phyloP scores from a whole-genome alignment of 306 rosid genomes.

The Sicyos edulis region DNA sequence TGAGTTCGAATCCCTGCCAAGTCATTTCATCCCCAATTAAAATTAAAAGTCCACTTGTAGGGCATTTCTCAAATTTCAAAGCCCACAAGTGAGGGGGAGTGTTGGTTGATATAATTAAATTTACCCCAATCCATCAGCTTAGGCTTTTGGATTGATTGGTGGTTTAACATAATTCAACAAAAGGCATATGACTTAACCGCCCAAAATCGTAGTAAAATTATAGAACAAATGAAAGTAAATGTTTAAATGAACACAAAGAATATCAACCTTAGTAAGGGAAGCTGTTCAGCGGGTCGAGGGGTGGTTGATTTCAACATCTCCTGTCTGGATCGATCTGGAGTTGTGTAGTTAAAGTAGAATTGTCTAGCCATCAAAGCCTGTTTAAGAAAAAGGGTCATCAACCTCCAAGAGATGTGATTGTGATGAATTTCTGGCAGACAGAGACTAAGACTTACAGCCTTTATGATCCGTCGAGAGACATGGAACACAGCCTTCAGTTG shows the following conservation, averaged over 20 bases:
- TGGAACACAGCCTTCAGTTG: slow-evolving; percentile 88
- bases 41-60: too few relatives aligned
- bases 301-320: slow-evolving; percentile 64
- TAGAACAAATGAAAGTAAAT: background rate
- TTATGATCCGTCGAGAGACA: slow-evolving; percentile 70
- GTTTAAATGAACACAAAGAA: background rate
- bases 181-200: background rate
- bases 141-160: too few relatives aligned
- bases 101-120: too few relatives aligned
- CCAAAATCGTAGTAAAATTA: background rate
- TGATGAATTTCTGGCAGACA: background rate
- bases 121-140: too few relatives aligned
- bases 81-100: too few relatives aligned
- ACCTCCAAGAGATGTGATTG: background rate
- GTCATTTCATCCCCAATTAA: too few relatives aligned
- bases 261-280: slow-evolving; percentile 70
- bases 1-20: too few relatives aligned
- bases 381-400: background rate
- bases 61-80: too few relatives aligned
- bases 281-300: slow-evolving; percentile 65
- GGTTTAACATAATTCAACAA: too few relatives aligned
- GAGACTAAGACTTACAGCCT: slow-evolving; percentile 59
- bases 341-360: slow-evolving; percentile 79
- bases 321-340: slow-evolving; percentile 85
- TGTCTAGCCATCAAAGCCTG: slow-evolving; percentile 81